Evolutionary conservation across 176 grass and related monocot genomes (phyloP).

Genomic region (Rhipidocladum racemiflorum): DNA sequence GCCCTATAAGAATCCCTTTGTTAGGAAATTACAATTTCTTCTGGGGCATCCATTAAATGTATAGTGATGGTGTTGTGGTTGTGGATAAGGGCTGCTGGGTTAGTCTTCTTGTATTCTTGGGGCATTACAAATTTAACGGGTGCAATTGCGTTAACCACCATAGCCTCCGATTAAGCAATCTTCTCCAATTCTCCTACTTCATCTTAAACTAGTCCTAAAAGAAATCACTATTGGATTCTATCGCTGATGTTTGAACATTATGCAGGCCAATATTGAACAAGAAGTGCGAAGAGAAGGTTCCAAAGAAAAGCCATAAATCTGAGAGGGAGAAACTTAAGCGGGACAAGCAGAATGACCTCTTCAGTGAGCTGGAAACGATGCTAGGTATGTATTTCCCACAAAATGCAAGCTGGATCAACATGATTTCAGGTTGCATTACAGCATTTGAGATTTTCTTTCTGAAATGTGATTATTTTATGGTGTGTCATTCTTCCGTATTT

Average conservation of each 20-base stretch:
- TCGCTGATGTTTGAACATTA: not conserved
- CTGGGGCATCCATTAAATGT: not conserved
- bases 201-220: not conserved
- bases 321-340: slow-evolving; percentile 90
- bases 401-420: not conserved
- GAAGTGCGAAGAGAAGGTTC: slow-evolving; percentile 56
- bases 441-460: not conserved
- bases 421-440: not conserved
- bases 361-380: slow-evolving; percentile 58
- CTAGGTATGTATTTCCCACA: slow-evolving; percentile 44
- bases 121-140: not conserved
- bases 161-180: not conserved
- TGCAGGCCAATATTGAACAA: slow-evolving; percentile 42
- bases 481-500: not conserved
- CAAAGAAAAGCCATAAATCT: slow-evolving; percentile 87
- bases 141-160: not conserved
- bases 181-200: not conserved
- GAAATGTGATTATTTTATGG: not conserved
- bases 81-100: not conserved
- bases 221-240: not conserved
- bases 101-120: not conserved
- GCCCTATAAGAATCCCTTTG: not conserved
- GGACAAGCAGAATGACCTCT: slow-evolving; percentile 70
- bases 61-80: not conserved
- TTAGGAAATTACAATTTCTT: not conserved